Base-by-base conservation (phyloP, 345 rosid genomes). In the Carallia brachiata region DNA sequence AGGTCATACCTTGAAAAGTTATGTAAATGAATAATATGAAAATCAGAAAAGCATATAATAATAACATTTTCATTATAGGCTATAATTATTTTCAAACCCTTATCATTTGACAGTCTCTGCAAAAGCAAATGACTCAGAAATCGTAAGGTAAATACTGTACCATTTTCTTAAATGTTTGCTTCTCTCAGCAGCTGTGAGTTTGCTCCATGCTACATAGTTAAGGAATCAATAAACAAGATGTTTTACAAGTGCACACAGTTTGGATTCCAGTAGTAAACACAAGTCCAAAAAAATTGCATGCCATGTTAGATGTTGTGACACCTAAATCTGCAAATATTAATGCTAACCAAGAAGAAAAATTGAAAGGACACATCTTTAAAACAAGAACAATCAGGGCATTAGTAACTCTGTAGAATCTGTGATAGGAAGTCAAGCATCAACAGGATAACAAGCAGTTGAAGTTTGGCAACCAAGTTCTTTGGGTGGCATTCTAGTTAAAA, bases 131-230 rank as follows among this genome's bases (percentile, higher is more conserved):
- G 12, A 7, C 7, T 52, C 7, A 62, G 37, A 66, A 27, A 18
- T 27, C 5, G n/a, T 5, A 30, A 52, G 3, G n/a, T 23, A 48
- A 18, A 17, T 37, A 34, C 9, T 1, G 67, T 87, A 95, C 99
- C 99, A 95, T 78, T 80, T 89, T 68, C 94, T 79, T 68, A 95
- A 75, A 69, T 27, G 70, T 80, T 80, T 86, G 85, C 97, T 92
- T 86, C 99, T 89, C 70, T 90, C 94, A 60, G 79, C 80, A 67
- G 97, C 97, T 67, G 98, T 84, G 62, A 82, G 73, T 72, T 80
- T 92, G 82, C 99, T 92, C 99, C 99, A 95, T 71, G 93, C 99
- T 95, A 74, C 36, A 63, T 23, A 75, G 52, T 68, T 52, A 34
- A 65, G 27, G 52, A 75, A 16, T 34, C 9, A 61, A 66, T 19